Base-by-base conservation (phyloP, 2,329 filamentous ascomycete genomes). In the Metarhizium rileyi region DNA sequence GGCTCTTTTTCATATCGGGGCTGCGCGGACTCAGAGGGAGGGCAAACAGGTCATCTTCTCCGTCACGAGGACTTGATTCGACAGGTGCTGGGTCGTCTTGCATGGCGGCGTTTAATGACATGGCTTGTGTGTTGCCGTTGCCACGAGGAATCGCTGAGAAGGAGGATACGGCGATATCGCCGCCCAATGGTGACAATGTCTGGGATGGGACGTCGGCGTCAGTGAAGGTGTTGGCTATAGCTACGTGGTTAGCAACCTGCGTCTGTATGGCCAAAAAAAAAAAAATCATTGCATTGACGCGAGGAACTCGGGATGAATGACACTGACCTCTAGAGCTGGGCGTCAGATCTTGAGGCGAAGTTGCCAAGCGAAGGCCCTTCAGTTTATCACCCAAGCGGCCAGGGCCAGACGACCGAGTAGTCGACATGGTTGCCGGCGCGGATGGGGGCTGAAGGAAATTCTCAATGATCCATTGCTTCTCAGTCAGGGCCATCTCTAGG, bases 11-110 rank as follows among this genome's bases (percentile, higher is more conserved):
- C 74, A 93, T 89, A 57, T 94, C 89, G 0, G 90, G 90, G 59
- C 87, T 90, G 46, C 90, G 76, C 1, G 90, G 90, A 60, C 87
- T 91, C 69, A 95, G 81, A 1, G 88, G 89, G 47, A 95, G 76
- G 0, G 89, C 90, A 62, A 96, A 96, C 2, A 95, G 73, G 38
- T 87, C 90, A 51, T 95, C 89, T 56, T 89, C 85, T 1, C 55
- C 59, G 26, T 65, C 63, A 30, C 58, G 57, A 16, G 52, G 49
- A 23, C 54, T 52, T 5, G 54, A 44, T 16, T 55, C 53, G 16
- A 52, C 50, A 18, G 59, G 55, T 5, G 52, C 50, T 3, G 55
- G 46, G 41, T 60, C 55, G 26, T 58, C 57, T 10, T 56, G 55
- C 7, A 67, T 50, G 10, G 59, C 62, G 25, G 64, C 65, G 48